Evolutionary conservation across 2,329 filamentous ascomycete species (phyloP).

Genomic region (Chlorencoelia australis): DNA sequence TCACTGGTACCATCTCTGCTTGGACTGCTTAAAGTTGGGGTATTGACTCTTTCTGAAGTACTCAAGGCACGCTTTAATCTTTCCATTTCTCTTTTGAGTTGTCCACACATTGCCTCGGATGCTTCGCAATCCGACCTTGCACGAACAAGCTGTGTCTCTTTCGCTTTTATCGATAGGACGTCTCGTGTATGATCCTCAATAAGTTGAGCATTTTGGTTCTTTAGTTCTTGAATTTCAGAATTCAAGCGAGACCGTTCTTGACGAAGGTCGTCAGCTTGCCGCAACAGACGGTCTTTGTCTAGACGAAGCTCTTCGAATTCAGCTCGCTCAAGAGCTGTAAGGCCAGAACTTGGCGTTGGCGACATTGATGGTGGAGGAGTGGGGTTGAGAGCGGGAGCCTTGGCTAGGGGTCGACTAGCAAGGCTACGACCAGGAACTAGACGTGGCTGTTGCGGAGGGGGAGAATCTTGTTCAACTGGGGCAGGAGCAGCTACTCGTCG

Average conservation of each 20-base stretch:
- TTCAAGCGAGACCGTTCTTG: constrained; percentile 72
- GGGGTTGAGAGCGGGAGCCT: constrained; percentile 40
- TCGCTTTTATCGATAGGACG: constrained; percentile 92
- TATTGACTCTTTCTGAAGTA: constrained; percentile 44
- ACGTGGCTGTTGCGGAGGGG: constrained; percentile 21
- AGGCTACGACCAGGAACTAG: constrained; percentile 50
- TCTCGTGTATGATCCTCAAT: constrained; percentile 97
- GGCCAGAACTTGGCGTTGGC: constrained; percentile 50
- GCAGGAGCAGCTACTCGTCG: constrained; percentile 37
- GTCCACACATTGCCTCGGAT: constrained; percentile 76
- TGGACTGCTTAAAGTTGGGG: constrained; percentile 27
- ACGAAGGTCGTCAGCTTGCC: constrained; percentile 69
- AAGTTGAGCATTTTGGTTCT: constrained; percentile 91
- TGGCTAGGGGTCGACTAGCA: constrained; percentile 75
- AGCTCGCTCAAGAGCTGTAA: constrained; percentile 75
- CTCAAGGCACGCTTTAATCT: constrained; percentile 80
- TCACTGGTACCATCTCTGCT: constrained; percentile 41
- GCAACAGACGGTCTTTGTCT: constrained; percentile 68
- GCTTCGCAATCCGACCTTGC: constrained; percentile 84
- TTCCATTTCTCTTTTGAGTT: constrained; percentile 79
- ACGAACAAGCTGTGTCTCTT: constrained; percentile 92
- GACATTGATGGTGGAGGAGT: constrained; percentile 43
- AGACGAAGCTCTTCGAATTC: constrained; percentile 82
- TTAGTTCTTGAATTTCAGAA: constrained; percentile 85
- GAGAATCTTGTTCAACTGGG: constrained; percentile 33